Percentiles rank a stretch among this genome's conserved stretches.
Conservation (phyloP, 306 rosid genomes). For the Argentina anserina region DNA sequence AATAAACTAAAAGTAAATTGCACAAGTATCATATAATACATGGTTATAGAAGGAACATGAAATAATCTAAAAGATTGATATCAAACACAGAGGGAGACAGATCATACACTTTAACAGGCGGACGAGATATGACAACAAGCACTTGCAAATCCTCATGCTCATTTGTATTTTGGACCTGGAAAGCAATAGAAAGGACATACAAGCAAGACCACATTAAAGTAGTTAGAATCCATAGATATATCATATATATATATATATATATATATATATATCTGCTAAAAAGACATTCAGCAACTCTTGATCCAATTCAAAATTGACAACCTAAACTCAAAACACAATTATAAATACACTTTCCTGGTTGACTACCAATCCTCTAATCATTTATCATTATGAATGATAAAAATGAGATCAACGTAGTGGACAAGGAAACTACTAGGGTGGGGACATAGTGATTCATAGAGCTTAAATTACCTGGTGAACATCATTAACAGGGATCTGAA, state of each 20-base stretch:
- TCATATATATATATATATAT: too few species aligned
- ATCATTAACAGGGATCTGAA: slow-evolving; percentile 70
- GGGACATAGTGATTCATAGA: slow-evolving; percentile 5
- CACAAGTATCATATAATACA: neutral
- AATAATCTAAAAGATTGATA: neutral
- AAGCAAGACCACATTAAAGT: slow-evolving; percentile 6
- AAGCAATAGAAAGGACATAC: slow-evolving; percentile 27
- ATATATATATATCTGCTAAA: neutral
- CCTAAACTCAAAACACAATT: neutral
- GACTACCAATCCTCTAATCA: neutral
- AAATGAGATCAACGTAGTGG: neutral
- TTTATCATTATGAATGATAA: neutral
- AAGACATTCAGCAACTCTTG: neutral
- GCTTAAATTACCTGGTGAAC: slow-evolving; percentile 77
- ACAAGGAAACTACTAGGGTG: slow-evolving; percentile 8
- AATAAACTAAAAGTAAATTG: neutral
- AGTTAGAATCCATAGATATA: slow-evolving; percentile 3
- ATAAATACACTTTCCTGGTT: neutral
- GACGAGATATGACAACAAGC: slow-evolving; percentile 77
- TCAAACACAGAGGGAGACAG: slow-evolving; percentile 19
- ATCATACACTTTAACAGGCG: slow-evolving; percentile 82
- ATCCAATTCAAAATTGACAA: neutral
- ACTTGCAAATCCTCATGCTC: slow-evolving; percentile 75
- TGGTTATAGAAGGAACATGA: neutral
- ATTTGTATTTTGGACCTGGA: slow-evolving; percentile 74